Evolutionary conservation across 2,329 filamentous ascomycete species (phyloP).

Genomic region (Epichloe typhina): DNA sequence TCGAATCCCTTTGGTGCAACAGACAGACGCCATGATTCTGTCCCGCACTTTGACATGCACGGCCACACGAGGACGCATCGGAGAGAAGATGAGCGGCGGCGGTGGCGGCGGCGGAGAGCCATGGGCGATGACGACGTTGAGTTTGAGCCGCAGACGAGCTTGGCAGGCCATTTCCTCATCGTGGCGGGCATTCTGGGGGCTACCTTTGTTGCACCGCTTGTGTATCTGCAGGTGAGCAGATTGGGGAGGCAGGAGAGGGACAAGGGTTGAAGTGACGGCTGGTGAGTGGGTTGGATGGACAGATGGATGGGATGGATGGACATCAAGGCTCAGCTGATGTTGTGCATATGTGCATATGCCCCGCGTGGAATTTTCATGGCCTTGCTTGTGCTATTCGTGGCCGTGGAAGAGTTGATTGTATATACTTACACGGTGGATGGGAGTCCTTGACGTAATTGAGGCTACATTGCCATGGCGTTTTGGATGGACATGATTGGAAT

Average conservation of each 20-base stretch:
- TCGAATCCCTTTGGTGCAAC: constrained; percentile 29
- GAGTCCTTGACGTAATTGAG: no score
- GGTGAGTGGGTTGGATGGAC: not conserved
- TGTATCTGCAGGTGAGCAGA: constrained; percentile 25
- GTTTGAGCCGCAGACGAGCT: constrained; percentile 28
- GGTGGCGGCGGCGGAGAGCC: constrained; percentile 20
- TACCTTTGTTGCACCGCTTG: constrained; percentile 32
- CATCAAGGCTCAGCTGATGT: no score
- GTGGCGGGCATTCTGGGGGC: constrained; percentile 34
- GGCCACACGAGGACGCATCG: constrained; percentile 64
- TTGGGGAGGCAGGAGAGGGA: constrained; percentile 18
- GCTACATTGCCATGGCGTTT: not conserved
- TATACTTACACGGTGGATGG: no score
- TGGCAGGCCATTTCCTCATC: constrained; percentile 34
- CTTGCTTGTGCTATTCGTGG: no score
- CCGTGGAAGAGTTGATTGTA: no score
- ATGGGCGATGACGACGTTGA: constrained; percentile 24
- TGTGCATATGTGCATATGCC: no score
- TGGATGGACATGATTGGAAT: not conserved
- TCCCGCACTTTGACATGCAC: constrained; percentile 67
- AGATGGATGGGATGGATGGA: not conserved
- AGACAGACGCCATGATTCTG: constrained; percentile 30
- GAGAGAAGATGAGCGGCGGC: constrained; percentile 38
- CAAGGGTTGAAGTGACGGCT: constrained; percentile 2
- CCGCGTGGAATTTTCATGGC: no score